Evolutionary conservation across 148 eudicot species (phyloP), one percentile per base, ranked within the genome.

Genomic region (Vaccinium macrocarpon): DNA sequence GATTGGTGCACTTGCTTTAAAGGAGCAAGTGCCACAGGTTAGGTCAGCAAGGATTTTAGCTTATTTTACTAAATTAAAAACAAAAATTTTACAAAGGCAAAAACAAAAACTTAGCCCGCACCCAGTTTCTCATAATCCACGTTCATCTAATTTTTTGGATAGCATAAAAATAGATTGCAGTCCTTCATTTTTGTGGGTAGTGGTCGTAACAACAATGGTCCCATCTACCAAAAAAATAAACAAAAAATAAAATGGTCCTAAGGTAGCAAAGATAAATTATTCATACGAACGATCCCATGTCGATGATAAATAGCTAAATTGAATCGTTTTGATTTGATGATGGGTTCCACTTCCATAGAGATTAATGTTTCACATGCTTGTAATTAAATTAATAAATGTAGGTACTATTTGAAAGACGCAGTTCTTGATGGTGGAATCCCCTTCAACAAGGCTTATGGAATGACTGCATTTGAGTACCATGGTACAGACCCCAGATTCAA

Each of bases 381-480:
- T 25, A 15, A 5, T 32, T 42, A 25, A 42, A 35, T 35, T 15
- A 46, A 21, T 21, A 19, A 23, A 5, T 81, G 23, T 59, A 94
- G 98, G 98, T 93, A 95, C 87, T 78, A 94, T 84, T 85, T 94
- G 50, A 94, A 94, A 89, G 98, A 95, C 84, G 92, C 98, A 59
- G 92, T 95, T 84, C 89, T 95, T 16, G 96, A 95, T 11, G 98
- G 98, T 8, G 98, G 98, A 15, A 94, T 92, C 53, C 98, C 98
- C 52, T 95, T 94, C 82, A 94, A 95, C 90, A 95, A 93, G 82
- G 98, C 98, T 13, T 95, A 95, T 87, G 98, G 96, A 27, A 92
- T 92, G 98, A 88, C 88, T 5, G 96, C 96, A 38, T 95, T 95
- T 55, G 98, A 94, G 18, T 95, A 95, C 91, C 93, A 93, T 79